These are phyloP conservation scores for Sclerotinia trifoliorum DNA, from an alignment of 2,329 filamentous ascomycete genomes.

Conservation along the genomic window DNA sequence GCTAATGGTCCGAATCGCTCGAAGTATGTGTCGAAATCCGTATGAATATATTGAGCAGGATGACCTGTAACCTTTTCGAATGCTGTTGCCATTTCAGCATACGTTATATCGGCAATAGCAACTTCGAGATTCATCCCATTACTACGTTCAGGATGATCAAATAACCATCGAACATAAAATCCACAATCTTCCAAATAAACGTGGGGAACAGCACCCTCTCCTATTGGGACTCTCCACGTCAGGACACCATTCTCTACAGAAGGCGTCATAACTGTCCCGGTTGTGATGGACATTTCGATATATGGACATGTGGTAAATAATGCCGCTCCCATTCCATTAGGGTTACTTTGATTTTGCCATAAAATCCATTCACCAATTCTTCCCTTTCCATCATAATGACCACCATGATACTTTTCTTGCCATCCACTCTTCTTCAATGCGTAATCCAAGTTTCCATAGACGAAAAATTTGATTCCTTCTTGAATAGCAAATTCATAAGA, in stretches of 20 bases:
- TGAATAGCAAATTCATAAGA: slow-evolving; percentile 46
- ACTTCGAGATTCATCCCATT: slow-evolving; percentile 49
- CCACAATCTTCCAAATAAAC: slow-evolving; percentile 49
- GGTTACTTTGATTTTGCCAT: slow-evolving; percentile 43
- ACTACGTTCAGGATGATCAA: slow-evolving; percentile 46
- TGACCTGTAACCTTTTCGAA: slow-evolving; percentile 47
- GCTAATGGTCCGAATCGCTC: slow-evolving; percentile 27
- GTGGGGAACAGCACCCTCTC: slow-evolving; percentile 44
- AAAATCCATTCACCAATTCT: slow-evolving; percentile 48
- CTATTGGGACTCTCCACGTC: slow-evolving; percentile 46
- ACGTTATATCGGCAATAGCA: slow-evolving; percentile 45
- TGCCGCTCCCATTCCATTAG: slow-evolving; percentile 40
- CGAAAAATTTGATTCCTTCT: slow-evolving; percentile 45
- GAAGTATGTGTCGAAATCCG: slow-evolving; percentile 42
- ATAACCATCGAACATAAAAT: slow-evolving; percentile 49
- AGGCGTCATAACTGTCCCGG: slow-evolving; percentile 44
- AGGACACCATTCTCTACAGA: slow-evolving; percentile 44
- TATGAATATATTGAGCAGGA: slow-evolving; percentile 44
- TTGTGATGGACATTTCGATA: slow-evolving; percentile 46
- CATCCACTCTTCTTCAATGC: slow-evolving; percentile 49
- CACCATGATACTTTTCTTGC: slow-evolving; percentile 46
- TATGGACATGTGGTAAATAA: slow-evolving; percentile 48
- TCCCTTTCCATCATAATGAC: slow-evolving; percentile 52
- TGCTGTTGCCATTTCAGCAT: slow-evolving; percentile 44
- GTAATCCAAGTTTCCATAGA: slow-evolving; percentile 52